Conservation (phyloP, 2,329 filamentous ascomycete species). For the Fusarium torulosum region DNA sequence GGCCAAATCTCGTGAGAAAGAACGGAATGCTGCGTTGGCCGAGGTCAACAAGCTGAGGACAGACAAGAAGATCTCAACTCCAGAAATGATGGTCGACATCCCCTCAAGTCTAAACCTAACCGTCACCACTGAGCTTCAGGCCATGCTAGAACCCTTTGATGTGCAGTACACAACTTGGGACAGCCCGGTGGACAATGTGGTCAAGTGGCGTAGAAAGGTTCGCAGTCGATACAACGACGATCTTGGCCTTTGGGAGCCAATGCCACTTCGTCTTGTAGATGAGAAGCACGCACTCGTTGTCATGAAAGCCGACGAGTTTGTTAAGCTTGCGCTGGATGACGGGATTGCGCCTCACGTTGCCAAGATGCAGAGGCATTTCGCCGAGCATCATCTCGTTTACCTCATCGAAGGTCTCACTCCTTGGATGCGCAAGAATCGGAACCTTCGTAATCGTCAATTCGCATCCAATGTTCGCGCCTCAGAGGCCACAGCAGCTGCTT, state of each 20-base stretch:
- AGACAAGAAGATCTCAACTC: constrained; percentile 78
- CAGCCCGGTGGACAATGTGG: constrained; percentile 63
- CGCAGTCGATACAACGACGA: constrained; percentile 72
- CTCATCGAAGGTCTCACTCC: constrained; percentile 76
- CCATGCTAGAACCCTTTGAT: constrained; percentile 64
- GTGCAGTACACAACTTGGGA: constrained; percentile 62
- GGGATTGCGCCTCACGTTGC: constrained; percentile 71
- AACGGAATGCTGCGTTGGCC: constrained; percentile 73
- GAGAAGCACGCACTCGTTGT: constrained; percentile 74
- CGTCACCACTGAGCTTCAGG: constrained; percentile 60
- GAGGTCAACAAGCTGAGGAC: constrained; percentile 80
- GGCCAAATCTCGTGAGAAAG: constrained; percentile 72
- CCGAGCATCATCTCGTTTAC: constrained; percentile 70
- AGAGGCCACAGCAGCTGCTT: constrained; percentile 46
- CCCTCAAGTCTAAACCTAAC: constrained; percentile 66
- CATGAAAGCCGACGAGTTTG: constrained; percentile 74
- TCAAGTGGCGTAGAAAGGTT: constrained; percentile 78
- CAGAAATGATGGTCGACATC: constrained; percentile 83
- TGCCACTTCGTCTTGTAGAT: constrained; percentile 61
- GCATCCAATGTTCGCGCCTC: constrained; percentile 70
- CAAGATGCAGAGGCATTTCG: constrained; percentile 66
- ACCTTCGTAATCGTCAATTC: constrained; percentile 75
- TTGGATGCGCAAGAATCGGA: constrained; percentile 78
- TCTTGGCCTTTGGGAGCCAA: constrained; percentile 74
- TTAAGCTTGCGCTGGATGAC: constrained; percentile 66